These are phyloP conservation scores for Didymella lethalis DNA, from an alignment of 2,329 filamentous ascomycete genomes.

Conservation along the genomic window DNA sequence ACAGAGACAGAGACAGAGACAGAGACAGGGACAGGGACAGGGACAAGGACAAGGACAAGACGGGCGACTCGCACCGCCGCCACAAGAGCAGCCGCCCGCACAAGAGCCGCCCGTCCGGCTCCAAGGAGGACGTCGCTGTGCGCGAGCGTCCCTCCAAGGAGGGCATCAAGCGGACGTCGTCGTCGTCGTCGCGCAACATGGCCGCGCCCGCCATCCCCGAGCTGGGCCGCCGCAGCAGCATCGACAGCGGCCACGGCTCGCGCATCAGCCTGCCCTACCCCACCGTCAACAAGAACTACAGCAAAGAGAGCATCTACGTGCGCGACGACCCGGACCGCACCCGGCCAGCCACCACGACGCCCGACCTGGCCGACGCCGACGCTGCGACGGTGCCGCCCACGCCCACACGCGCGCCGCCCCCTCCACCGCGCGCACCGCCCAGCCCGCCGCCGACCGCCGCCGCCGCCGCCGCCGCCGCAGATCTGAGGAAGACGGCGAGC, in stretches of 20 bases:
- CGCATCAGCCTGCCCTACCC: conserved; percentile 72
- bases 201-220: conserved; percentile 54
- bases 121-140: conserved; percentile 19
- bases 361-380: conserved; percentile 54
- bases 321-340: conserved; percentile 50
- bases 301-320: conserved; percentile 81
- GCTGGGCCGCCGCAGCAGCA: conserved; percentile 53
- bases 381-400: conserved; percentile 20
- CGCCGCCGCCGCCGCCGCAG: conserved; percentile 44
- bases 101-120: conserved; percentile 42
- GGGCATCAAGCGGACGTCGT: conserved; percentile 37
- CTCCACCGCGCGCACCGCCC: conserved; percentile 51
- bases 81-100: conserved; percentile 34
- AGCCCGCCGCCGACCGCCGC: conserved; percentile 58
- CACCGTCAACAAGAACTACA: conserved; percentile 86
- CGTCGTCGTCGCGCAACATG: no score
- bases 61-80: conserved; percentile 20
- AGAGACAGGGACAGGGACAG: conserved; percentile 18
- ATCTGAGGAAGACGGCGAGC: conserved; percentile 55
- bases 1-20: conserved; percentile 29
- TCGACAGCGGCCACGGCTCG: conserved; percentile 48
- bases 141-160: conserved; percentile 38
- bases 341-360: conserved; percentile 44
- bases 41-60: conserved; percentile 38
- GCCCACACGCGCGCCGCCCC: conserved; percentile 30